phyloP scores from a whole-genome alignment of 352 stramenopile species.

The Globisporangium sylvaticum region DNA sequence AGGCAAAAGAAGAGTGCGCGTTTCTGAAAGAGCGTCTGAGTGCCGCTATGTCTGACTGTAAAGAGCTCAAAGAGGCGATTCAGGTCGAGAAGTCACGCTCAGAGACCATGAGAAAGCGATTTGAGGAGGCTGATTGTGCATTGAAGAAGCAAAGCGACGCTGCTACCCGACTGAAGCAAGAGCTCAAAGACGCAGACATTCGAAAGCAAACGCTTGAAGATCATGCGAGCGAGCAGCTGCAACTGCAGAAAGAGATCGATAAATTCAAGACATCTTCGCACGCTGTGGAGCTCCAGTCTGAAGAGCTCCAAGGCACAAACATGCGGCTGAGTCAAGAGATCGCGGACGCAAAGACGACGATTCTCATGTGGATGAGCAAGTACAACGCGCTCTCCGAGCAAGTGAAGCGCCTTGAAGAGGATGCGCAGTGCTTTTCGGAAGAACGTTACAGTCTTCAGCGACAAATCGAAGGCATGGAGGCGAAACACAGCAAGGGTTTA shows the following conservation, averaged over 20 bases:
- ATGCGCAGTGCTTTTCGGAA: conserved; percentile 22
- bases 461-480: conserved; percentile 20
- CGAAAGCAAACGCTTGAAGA: conserved; percentile 9
- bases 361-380: conserved; percentile 74
- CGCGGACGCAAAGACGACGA: conserved; percentile 45
- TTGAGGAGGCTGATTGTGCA: conserved; percentile 3
- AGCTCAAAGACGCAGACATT: conserved; percentile 17
- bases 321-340: conserved; percentile 33
- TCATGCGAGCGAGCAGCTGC: background rate
- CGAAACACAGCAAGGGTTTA: conserved; percentile 10
- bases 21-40: conserved; percentile 23
- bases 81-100: conserved; percentile 4
- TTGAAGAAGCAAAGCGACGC: conserved; percentile 9
- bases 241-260: conserved; percentile 12
- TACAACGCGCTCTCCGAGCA: conserved; percentile 37
- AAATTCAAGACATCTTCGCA: conserved; percentile 3
- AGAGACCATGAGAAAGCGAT: background rate
- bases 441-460: conserved; percentile 30
- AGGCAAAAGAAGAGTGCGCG: conserved; percentile 20
- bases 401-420: conserved; percentile 29
- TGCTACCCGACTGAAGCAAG: conserved; percentile 11
- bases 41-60: conserved; percentile 20
- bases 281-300: conserved; percentile 4
- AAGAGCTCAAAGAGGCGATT: conserved; percentile 16
- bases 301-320: conserved; percentile 8